Evolutionary conservation across 2,329 filamentous ascomycete genomes (phyloP), one percentile per base, ranked within the genome.

Genomic region (Fusarium goolgardi): DNA sequence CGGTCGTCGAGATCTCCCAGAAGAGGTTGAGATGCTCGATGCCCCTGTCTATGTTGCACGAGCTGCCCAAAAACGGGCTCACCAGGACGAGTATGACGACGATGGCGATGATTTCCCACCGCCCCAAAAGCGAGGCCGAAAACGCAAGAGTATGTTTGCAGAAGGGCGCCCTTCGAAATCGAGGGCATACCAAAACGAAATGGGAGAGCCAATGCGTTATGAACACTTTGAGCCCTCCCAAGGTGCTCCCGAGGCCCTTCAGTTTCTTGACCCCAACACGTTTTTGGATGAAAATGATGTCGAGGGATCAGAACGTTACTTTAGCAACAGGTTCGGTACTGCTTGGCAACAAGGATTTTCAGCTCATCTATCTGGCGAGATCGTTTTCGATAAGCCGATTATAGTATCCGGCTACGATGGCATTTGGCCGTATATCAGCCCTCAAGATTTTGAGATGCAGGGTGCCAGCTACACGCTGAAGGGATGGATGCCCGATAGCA

Each of bases 1-100:
- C 12, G 77, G 79, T 45, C 76, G 80, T 54, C 76, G 81, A 56
- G 69, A 75, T 67, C 78, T 81, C 47, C 77, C 78, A 5, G 73
- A 79, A 12, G 81, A 83, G 50, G 79, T 86, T 20, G 83, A 84
- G 35, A 78, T 81, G n/a, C 72, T 86, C 29, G 79, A 81, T 52
- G 84, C 84, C 3, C 84, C 84, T 4, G 82, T 85, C 29, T 86
- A 86, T 71, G 78, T 74, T n/a, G 77, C 78, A 12, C 78, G 80
- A 64, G 58, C 75, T 47, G 75, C 78, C 15, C 73, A 76, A 12
- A 80, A 79, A 61, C 76, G 75, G 34, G 71, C 64, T 6, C 15
- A 11, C 3, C 55, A 65, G 6, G 73, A 75, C 16, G 76, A 74
- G 29, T 58, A 62, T 23, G 65, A 71, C 10, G 69, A 71, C 9